Evolutionary conservation across 2,329 filamentous ascomycete genomes (phyloP).

Genomic region (Venturia oleaginea): DNA sequence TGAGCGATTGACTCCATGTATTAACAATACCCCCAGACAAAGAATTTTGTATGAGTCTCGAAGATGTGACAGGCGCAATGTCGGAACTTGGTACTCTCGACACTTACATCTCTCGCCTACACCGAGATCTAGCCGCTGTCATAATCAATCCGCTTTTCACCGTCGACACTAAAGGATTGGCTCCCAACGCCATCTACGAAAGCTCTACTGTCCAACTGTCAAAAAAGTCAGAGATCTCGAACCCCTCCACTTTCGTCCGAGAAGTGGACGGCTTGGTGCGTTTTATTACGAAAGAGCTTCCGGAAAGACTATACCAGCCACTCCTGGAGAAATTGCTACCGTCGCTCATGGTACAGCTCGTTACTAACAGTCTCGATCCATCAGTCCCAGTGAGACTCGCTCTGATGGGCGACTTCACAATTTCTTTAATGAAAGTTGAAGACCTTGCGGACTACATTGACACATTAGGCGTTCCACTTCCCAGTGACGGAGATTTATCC

Average conservation of each 20-base stretch:
- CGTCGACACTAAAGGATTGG: constrained; percentile 26
- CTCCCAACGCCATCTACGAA: constrained; percentile 25
- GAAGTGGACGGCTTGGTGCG: constrained; percentile 34
- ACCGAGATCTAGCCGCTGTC: constrained; percentile 52
- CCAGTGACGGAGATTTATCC: constrained; percentile 51
- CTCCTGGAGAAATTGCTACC: constrained; percentile 65
- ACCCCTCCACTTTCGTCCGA: constrained; percentile 20
- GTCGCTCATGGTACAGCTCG: constrained; percentile 56
- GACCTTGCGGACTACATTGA: constrained; percentile 57
- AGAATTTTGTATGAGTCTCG: constrained; percentile 23
- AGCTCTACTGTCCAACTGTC: constrained; percentile 27
- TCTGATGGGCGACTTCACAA: constrained; percentile 63
- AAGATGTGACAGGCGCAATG: constrained; percentile 28
- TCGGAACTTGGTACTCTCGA: constrained; percentile 31
- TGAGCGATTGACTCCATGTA: constrained; percentile 23
- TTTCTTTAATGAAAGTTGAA: constrained; percentile 54
- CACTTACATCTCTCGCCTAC: constrained; percentile 49
- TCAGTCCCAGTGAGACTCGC: constrained; percentile 66
- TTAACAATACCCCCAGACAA: constrained; percentile 13
- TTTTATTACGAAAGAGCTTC: constrained; percentile 44
- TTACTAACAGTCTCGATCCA: constrained; percentile 64
- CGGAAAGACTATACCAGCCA: constrained; percentile 37
- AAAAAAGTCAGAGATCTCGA: constrained; percentile 24
- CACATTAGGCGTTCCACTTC: constrained; percentile 47
- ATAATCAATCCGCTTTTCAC: constrained; percentile 52